Percentiles rank a stretch among this genome's conserved stretches.
These are phyloP conservation scores for Schwanniomyces etchellsii DNA, from an alignment of 1,139 yeast species.

Conservation along the genomic window DNA sequence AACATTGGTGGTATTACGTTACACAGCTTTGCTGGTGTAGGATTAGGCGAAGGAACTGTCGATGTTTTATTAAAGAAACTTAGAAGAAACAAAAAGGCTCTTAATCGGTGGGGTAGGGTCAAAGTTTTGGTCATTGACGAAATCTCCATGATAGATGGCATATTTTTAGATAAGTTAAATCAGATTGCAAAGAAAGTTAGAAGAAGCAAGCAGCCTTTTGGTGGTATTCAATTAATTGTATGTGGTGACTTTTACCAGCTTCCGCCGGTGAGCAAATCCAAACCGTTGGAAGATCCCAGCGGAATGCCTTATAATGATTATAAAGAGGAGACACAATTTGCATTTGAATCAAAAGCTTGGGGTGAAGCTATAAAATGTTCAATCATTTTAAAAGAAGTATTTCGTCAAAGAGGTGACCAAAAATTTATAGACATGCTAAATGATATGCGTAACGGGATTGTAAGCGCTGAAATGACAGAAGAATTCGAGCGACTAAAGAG, in stretches of 20 bases:
- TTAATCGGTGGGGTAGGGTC: constrained; percentile 55
- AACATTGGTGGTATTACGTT: constrained; percentile 85
- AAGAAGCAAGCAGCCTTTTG: constrained; percentile 57
- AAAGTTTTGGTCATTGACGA: constrained; percentile 78
- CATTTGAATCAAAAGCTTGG: constrained; percentile 82
- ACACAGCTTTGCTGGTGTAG: constrained; percentile 85
- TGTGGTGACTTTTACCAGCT: constrained; percentile 91
- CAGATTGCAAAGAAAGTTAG: constrained; percentile 55
- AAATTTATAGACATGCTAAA: constrained; percentile 80
- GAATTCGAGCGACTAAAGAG: constrained; percentile 57
- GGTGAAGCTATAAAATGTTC: constrained; percentile 55
- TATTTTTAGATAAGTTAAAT: constrained; percentile 65
- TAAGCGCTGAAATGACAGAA: constrained; percentile 46
- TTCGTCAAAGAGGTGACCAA: constrained; percentile 82
- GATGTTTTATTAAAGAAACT: constrained; percentile 48
- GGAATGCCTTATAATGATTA: background rate
- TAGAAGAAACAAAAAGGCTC: constrained; percentile 46
- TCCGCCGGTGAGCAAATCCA: constrained; percentile 65
- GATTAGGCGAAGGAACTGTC: constrained; percentile 49
- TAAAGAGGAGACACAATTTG: constrained; percentile 39
- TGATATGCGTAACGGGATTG: constrained; percentile 73
- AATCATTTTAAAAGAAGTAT: constrained; percentile 71
- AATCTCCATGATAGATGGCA: constrained; percentile 83
- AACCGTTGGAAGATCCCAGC: constrained; percentile 16
- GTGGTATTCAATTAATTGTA: constrained; percentile 79